Conservation (phyloP, 2,329 filamentous ascomycete genomes). For the Bipolaris sorokiniana region DNA sequence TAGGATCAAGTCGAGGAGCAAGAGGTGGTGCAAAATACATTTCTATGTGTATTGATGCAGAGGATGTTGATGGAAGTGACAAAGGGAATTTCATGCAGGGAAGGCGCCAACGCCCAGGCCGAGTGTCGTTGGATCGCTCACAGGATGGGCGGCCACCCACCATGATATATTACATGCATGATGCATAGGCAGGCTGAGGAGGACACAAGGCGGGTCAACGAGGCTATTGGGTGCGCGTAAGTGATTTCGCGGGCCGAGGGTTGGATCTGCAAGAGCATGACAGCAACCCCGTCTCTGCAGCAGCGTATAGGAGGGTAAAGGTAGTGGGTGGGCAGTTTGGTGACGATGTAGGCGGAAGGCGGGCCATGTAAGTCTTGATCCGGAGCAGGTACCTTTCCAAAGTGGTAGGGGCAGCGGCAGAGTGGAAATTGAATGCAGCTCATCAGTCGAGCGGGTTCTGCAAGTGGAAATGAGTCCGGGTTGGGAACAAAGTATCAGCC, state of each 20-base stretch:
- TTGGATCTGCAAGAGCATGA: constrained; percentile 49
- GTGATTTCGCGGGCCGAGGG: constrained; percentile 41
- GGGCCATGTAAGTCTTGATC: constrained; percentile 45
- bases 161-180: constrained; percentile 30
- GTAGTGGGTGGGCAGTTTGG: neutral
- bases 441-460: constrained; percentile 23
- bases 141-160: constrained; percentile 36
- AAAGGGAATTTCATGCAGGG: constrained; percentile 28
- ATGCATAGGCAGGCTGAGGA: constrained; percentile 37
- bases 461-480: constrained; percentile 37
- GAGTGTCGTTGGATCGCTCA: constrained; percentile 36
- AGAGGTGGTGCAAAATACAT: constrained; percentile 4
- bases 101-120: constrained; percentile 21
- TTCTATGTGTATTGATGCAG: constrained; percentile 15
- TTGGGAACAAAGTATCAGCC: constrained; percentile 23
- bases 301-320: constrained; percentile 33
- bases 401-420: constrained; percentile 29
- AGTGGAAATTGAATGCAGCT: constrained; percentile 41
- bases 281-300: constrained; percentile 41
- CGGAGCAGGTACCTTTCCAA: constrained; percentile 43
- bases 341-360: constrained; percentile 39
- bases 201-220: constrained; percentile 16
- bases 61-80: constrained; percentile 7
- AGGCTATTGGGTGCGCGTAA: constrained; percentile 41
- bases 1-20: neutral